These are phyloP conservation scores for Bipolaris sorokiniana DNA, from an alignment of 2,329 filamentous ascomycete genomes.

Conservation along the genomic window DNA sequence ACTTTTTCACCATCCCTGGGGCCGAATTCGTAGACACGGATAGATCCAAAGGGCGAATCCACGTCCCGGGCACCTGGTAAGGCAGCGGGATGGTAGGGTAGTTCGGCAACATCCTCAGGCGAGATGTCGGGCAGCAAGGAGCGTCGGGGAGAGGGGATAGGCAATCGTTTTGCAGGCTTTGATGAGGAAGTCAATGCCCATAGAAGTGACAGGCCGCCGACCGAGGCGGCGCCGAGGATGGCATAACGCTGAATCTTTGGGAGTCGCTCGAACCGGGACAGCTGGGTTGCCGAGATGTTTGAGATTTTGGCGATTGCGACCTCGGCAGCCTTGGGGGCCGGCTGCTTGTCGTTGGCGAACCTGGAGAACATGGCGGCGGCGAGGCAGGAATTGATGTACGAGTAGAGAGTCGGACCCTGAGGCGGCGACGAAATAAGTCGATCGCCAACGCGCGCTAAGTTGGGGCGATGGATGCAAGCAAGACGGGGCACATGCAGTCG, in stretches of 20 bases:
- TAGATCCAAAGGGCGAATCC: constrained; percentile 70
- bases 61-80: constrained; percentile 75
- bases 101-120: constrained; percentile 28
- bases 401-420: constrained; percentile 18
- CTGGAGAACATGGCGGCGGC: constrained; percentile 15
- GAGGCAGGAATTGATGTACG: constrained; percentile 25
- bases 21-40: constrained; percentile 82
- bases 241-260: constrained; percentile 27
- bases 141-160: constrained; percentile 38
- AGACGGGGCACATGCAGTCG: neutral
- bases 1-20: constrained; percentile 73
- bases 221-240: constrained; percentile 33
- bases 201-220: constrained; percentile 35
- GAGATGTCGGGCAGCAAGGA: constrained; percentile 36
- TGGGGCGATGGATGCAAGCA: constrained; percentile 11
- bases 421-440: constrained; percentile 25
- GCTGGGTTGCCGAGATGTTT: constrained; percentile 15
- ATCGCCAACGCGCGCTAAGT: constrained; percentile 24
- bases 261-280: constrained; percentile 25
- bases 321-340: constrained; percentile 14
- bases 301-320: constrained; percentile 19
- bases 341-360: constrained; percentile 29
- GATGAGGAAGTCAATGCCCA: constrained; percentile 29
- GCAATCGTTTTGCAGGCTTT: constrained; percentile 18
- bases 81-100: constrained; percentile 70